These are phyloP conservation scores for Arthroderma sp. DNA, from an alignment of 2,329 filamentous ascomycete genomes.

Conservation along the genomic window DNA sequence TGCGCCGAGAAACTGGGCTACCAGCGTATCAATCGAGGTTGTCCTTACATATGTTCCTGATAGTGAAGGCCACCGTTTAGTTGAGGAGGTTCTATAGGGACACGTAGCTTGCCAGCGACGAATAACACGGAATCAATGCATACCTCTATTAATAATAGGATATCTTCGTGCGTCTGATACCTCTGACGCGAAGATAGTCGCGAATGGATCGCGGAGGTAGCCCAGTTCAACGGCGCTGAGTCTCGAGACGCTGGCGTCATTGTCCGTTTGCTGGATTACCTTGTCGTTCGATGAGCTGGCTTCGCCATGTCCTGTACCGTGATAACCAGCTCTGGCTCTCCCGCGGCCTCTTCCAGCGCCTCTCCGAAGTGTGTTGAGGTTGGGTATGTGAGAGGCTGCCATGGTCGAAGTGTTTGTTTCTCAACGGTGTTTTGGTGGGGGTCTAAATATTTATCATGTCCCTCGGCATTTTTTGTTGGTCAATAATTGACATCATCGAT, in stretches of 20 bases:
- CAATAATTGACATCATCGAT: background rate
- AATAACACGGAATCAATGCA: background rate
- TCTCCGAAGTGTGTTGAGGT: conserved; percentile 52
- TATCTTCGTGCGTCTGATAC: conserved; percentile 47
- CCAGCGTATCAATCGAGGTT: conserved; percentile 64
- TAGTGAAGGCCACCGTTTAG: background rate
- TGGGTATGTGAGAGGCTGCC: conserved; percentile 65
- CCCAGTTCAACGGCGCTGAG: conserved; percentile 77
- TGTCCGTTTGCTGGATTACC: conserved; percentile 77
- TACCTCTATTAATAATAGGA: conserved; percentile 90
- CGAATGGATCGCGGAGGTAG: conserved; percentile 74
- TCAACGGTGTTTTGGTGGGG: background rate
- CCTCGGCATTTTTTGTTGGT: background rate
- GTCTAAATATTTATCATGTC: background rate
- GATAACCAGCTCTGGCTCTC: conserved; percentile 34
- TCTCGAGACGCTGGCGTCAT: conserved; percentile 77
- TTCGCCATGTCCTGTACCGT: conserved; percentile 12
- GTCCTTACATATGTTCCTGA: conserved; percentile 88
- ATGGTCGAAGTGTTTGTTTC: conserved; percentile 35
- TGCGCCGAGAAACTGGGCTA: conserved; percentile 55
- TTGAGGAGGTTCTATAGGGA: background rate
- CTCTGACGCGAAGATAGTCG: conserved; percentile 52
- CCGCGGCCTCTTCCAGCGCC: conserved; percentile 36
- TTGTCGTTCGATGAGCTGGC: conserved; percentile 45
- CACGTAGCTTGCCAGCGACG: conserved; percentile 7